Evolutionary conservation across 805 yeast species (phyloP), one percentile per base, ranked within the genome.

Genomic region (Sungouiozyma intestinalis): DNA sequence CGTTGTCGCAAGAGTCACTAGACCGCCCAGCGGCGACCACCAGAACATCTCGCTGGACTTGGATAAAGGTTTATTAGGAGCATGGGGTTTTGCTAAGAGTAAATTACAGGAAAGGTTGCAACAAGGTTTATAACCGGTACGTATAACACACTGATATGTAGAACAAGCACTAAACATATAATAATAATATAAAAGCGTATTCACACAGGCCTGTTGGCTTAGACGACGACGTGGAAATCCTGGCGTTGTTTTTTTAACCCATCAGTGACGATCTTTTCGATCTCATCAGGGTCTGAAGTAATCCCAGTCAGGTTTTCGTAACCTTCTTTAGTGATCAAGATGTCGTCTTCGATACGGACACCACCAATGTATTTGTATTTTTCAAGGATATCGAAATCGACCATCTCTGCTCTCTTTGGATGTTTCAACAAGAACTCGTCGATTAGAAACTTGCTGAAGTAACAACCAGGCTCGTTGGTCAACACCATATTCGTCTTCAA

Each of bases 401-500:
- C 79, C 60, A 66, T 83, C 52, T 75, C 76, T 31, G 63, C 48
- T 51, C 75, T 74, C 38, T 63, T 62, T 3, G 71, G 67, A 41
- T 49, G 53, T 37, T 64, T 57, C 37, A 73, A 66, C 51, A 82
- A 63, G 8, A 75, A 74, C 27, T 81, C 77, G 40, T 81, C 77
- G 38, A 92, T 67, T 55, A 90, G 68, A 55, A 80, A 85, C 33
- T 90, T 85, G 39, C 88, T 83, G 65, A 90, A 92, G 61, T 90
- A 90, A 49, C 81, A 71, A 32, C 98, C 98, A 2, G 98, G 98
- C 62, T 90, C 98, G 50, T 88, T 85, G 0, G 97, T 90, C 1
- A 92, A 73, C 17, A 83, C 87, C 95, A 90, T 87, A 14, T 85
- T 83, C 34, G 69, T 67, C 59, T 76, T 65, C 42, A 90, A 71